These are phyloP conservation scores for Pythium utonaiense DNA, from an alignment of 352 stramenopile species.

Conservation along the genomic window DNA sequence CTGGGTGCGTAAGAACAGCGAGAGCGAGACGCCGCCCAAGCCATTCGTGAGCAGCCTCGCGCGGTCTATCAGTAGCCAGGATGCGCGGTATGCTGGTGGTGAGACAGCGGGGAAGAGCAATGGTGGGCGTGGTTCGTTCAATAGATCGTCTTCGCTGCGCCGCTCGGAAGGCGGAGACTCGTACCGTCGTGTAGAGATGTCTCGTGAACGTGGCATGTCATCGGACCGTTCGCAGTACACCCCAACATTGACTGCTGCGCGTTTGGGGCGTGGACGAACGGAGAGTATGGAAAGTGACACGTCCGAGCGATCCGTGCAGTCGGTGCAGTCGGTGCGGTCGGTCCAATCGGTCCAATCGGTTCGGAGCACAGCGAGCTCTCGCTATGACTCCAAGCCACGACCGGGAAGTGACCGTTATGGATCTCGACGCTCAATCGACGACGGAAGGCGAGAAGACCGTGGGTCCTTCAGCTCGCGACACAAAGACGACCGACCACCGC, in stretches of 20 bases:
- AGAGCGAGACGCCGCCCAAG: constrained; percentile 10
- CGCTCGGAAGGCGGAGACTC: constrained; percentile 12
- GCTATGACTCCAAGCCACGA: constrained; percentile 16
- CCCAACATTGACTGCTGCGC: neutral
- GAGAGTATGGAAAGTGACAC: constrained; percentile 28
- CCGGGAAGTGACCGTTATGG: constrained; percentile 7
- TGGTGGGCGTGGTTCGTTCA: neutral
- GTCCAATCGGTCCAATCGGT: constrained; percentile 18
- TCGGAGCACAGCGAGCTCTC: constrained; percentile 18
- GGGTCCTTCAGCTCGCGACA: constrained; percentile 4
- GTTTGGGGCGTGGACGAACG: constrained; percentile 1
- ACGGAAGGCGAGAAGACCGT: constrained; percentile 9
- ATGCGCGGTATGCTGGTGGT: constrained; percentile 14
- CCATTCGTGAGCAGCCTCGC: constrained; percentile 20
- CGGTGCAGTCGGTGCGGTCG: constrained; percentile 14
- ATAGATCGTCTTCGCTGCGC: constrained; percentile 11
- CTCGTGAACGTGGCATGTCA: constrained; percentile 4
- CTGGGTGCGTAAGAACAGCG: constrained; percentile 18
- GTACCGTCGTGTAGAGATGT: constrained; percentile 25
- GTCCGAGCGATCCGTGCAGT: constrained; percentile 15
- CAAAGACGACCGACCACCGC: constrained; percentile 6
- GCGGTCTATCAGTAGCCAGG: constrained; percentile 13
- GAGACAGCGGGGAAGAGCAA: neutral
- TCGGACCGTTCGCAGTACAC: constrained; percentile 9
- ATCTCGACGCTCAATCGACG: constrained; percentile 12